A percentile compares a stretch with the other conserved stretches of the same genome.
phyloP scores from a whole-genome alignment of 176 grass and related monocot species.

The Aechmea fasciata region DNA sequence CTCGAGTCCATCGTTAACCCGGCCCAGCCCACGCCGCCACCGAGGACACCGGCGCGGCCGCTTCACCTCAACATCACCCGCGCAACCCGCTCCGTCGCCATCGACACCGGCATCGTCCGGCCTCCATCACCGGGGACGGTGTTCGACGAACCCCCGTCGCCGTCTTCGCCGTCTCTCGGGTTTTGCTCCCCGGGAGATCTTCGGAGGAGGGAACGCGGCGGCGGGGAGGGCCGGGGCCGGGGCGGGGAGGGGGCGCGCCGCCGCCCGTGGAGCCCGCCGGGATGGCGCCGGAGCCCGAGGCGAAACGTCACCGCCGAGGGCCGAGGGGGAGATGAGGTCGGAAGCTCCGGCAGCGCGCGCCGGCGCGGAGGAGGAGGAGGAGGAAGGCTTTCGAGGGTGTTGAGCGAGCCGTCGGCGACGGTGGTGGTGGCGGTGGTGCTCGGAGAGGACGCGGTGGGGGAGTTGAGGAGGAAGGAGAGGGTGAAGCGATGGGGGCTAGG shows the following conservation, averaged over 20 bases:
- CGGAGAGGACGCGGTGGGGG: too few relatives aligned
- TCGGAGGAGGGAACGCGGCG: slow-evolving; percentile 4
- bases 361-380: slow-evolving; percentile 8
- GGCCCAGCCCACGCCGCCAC: slow-evolving; percentile 84
- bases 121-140: slow-evolving; percentile 86
- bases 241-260: not conserved
- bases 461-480: too few relatives aligned
- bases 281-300: slow-evolving; percentile 21
- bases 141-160: slow-evolving; percentile 88
- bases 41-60: slow-evolving; percentile 62
- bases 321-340: slow-evolving; percentile 16
- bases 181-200: slow-evolving; percentile 86
- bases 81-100: slow-evolving; percentile 78
- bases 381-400: too few relatives aligned
- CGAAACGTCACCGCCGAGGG: slow-evolving; percentile 43
- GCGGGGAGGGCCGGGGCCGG: too few relatives aligned
- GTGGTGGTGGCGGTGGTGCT: too few relatives aligned
- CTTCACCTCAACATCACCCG: slow-evolving; percentile 94
- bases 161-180: slow-evolving; percentile 81
- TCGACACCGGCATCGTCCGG: slow-evolving; percentile 89
- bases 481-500: too few relatives aligned
- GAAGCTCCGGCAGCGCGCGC: slow-evolving; percentile 14
- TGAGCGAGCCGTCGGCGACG: too few relatives aligned
- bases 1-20: slow-evolving; percentile 97
- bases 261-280: not conserved